Conservation (phyloP, 805 yeast genomes). For the Zygoascus tannicola region DNA sequence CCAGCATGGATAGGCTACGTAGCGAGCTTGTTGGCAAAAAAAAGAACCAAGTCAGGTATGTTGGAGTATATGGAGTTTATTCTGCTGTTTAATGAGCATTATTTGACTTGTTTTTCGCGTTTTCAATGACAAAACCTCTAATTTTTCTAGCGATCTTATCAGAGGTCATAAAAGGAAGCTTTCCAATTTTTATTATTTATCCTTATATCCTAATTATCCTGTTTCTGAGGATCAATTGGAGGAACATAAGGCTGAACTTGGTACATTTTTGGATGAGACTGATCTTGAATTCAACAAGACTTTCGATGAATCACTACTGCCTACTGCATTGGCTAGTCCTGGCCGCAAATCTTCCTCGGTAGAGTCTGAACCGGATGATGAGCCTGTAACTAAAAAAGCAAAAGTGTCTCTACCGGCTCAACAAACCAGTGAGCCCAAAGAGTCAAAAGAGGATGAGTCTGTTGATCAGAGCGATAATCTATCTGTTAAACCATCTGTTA, state of each 20-base stretch:
- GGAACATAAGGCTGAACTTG: slow-evolving; percentile 34
- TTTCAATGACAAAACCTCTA: too few relatives aligned
- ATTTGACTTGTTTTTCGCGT: too few relatives aligned
- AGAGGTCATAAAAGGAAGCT: slow-evolving; percentile 47
- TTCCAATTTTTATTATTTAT: slow-evolving; percentile 52
- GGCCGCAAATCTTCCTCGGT: too few relatives aligned
- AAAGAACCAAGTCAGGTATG: slow-evolving; percentile 33
- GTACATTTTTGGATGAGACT: slow-evolving; percentile 41
- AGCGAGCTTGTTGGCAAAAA: slow-evolving; percentile 39
- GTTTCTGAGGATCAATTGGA: slow-evolving; percentile 32
- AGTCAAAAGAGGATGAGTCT: too few relatives aligned
- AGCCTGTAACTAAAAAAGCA: too few relatives aligned
- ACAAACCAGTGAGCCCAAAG: too few relatives aligned
- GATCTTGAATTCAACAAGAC: slow-evolving; percentile 32
- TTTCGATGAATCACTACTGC: slow-evolving; percentile 22
- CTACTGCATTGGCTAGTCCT: slow-evolving; percentile 18
- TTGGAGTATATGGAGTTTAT: not conserved
- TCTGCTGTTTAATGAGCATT: too few relatives aligned
- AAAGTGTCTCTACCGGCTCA: too few relatives aligned
- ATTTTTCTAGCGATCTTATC: not conserved
- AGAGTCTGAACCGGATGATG: too few relatives aligned
- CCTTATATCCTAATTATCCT: slow-evolving; percentile 42
- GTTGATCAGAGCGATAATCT: too few relatives aligned
- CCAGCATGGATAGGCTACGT: slow-evolving; percentile 34
- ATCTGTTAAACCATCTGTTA: too few relatives aligned